phyloP scores from a whole-genome alignment of 1,284 basidiomycete species.

The Pyrrhoderma noxium region DNA sequence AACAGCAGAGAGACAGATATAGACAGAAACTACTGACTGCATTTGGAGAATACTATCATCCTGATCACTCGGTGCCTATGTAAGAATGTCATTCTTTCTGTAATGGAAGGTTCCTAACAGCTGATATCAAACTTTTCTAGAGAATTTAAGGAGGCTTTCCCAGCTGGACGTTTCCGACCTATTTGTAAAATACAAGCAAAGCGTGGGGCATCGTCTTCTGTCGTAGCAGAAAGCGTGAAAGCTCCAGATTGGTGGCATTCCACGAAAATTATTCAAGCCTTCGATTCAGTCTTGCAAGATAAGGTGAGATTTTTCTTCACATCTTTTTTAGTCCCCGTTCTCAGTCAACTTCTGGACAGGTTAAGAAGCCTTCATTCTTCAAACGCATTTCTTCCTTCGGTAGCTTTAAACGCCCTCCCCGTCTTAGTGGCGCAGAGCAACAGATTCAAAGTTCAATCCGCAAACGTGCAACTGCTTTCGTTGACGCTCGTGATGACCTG shows the following conservation, averaged over 20 bases:
- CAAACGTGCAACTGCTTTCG: slow-evolving; percentile 84
- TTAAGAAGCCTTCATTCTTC: slow-evolving; percentile 83
- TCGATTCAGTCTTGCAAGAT: slow-evolving; percentile 82
- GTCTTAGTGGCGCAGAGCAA: slow-evolving; percentile 72
- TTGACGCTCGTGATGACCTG: slow-evolving; percentile 86
- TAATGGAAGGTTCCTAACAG: not conserved
- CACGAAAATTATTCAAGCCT: slow-evolving; percentile 80
- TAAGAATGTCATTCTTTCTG: slow-evolving; percentile 25
- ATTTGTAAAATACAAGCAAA: slow-evolving; percentile 81
- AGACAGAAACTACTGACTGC: slow-evolving; percentile 69
- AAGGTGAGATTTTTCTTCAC: slow-evolving; percentile 67
- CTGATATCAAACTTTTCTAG: slow-evolving; percentile 29
- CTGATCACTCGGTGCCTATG: slow-evolving; percentile 76
- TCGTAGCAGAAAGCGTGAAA: slow-evolving; percentile 80
- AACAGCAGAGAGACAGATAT: slow-evolving; percentile 80
- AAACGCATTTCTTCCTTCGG: slow-evolving; percentile 80
- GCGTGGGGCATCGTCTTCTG: slow-evolving; percentile 67
- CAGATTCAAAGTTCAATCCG: slow-evolving; percentile 80
- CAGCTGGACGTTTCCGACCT: slow-evolving; percentile 78
- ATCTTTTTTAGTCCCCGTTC: too few species aligned
- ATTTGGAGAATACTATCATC: slow-evolving; percentile 79
- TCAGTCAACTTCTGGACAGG: slow-evolving; percentile 33
- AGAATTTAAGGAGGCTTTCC: slow-evolving; percentile 94
- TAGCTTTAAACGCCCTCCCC: slow-evolving; percentile 60
- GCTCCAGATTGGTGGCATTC: slow-evolving; percentile 92